Base-by-base conservation (phyloP, 2,329 filamentous ascomycete genomes). In the Arthrobotrys entomopaga region DNA sequence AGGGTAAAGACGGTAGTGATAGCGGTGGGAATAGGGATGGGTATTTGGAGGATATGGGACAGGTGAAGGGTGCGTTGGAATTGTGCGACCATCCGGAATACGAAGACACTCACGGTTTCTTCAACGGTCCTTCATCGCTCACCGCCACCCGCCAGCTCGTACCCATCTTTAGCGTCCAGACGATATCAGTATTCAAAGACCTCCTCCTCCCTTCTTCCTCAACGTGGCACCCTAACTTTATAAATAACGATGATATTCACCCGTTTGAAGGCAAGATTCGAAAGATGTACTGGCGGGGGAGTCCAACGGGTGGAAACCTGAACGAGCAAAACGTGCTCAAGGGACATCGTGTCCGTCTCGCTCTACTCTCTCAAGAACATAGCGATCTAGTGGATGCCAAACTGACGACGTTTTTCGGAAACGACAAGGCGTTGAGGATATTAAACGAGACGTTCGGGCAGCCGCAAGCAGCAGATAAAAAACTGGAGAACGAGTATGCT, bases 271-370 rank as follows among this genome's bases (percentile, higher is more conserved):
- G 80, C 3, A 89, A 88, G 76, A 75, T 72, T 0, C 83, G 84
- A 46, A 83, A 82, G 1, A 77, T 88, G 0, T 88, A 88, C 78
- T 88, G 87, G 87, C 83, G 84, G 0, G 87, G 87, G 0, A 86
- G 84, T 0, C 86, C 82, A 0, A 87, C 86, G 1, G 65, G 65
- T 4, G 85, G 82, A 0, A 83, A 80, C 42, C 80, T 80, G 0
- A 78, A 80, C 15, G 20, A 11, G n/a, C 71, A 79, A 1, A 65
- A 78, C 0, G 86, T 84, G 84, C 75, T 74, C 0, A 61, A 79
- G 0, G 10, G 29, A 34, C 29, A 34, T 10, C 29, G 29, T 10
- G 29, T 34, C 29, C 29, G 29, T 6, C 29, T 34, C 29, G 29
- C 29, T 3, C 29, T 34, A 10, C 29, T 34, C 7, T 34, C 29